Percentiles rank a stretch among this genome's conserved stretches.
phyloP scores from a whole-genome alignment of 768 basidiomycete genomes.

The Lentinula lateritia region DNA sequence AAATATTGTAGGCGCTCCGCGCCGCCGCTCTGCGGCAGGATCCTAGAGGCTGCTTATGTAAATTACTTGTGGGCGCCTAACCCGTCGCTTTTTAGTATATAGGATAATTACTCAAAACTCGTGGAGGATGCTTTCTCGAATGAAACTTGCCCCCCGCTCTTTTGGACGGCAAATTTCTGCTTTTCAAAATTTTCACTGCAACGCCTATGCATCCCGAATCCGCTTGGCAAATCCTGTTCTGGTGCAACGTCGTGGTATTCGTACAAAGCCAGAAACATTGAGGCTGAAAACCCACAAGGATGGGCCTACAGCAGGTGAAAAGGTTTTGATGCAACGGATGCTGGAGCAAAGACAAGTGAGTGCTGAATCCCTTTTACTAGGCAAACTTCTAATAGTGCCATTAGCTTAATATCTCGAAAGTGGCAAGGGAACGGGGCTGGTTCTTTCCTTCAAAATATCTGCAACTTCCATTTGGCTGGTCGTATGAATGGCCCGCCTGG shows the following conservation, averaged over 20 bases:
- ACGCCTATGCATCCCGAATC: neutral
- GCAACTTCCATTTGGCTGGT: neutral
- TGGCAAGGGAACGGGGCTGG: neutral
- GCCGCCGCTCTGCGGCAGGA: no score
- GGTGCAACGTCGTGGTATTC: neutral
- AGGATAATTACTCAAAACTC: no score
- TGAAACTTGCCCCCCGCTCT: neutral
- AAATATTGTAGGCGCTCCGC: no score
- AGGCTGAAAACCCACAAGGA: neutral
- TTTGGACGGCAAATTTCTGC: neutral
- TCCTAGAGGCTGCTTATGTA: no score
- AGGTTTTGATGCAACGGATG: neutral
- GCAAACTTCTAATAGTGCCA: no score
- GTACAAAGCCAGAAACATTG: neutral
- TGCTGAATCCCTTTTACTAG: neutral
- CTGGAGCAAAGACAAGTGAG: conserved; percentile 1
- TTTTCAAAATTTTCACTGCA: neutral
- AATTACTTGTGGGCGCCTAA: no score
- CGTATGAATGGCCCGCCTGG: conserved; percentile 2
- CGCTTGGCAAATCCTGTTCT: neutral
- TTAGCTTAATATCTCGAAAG: neutral
- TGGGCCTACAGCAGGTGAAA: neutral
- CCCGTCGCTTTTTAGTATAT: no score
- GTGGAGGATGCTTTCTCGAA: neutral
- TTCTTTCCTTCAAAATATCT: neutral